Conservation (phyloP, 2,329 filamentous ascomycete species). For the Xylariaceae sp. region DNA sequence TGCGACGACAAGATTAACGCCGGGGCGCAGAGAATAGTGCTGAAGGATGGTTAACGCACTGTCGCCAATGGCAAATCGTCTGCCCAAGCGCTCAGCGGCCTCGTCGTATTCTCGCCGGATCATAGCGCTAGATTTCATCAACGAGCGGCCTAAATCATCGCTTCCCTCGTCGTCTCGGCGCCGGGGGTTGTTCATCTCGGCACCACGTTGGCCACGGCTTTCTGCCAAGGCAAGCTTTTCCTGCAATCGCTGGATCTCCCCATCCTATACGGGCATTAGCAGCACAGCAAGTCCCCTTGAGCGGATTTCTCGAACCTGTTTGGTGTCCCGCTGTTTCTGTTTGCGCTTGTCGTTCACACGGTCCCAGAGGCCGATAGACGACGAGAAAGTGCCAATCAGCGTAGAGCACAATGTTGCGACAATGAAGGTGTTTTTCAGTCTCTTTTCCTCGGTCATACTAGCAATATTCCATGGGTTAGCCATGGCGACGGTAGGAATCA, state of each 20-base stretch:
- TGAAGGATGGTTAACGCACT: no score
- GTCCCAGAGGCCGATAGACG: no score
- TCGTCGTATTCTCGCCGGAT: slow-evolving; percentile 34
- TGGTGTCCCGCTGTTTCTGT: no score
- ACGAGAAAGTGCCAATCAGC: no score
- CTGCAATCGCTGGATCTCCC: slow-evolving; percentile 12
- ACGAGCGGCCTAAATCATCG: slow-evolving; percentile 27
- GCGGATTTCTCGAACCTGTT: slow-evolving; percentile 21
- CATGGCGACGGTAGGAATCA: no score
- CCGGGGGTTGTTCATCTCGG: background rate
- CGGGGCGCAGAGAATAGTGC: no score
- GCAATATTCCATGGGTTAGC: no score
- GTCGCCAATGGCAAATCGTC: slow-evolving; percentile 34
- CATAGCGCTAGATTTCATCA: slow-evolving; percentile 29
- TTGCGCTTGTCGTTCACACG: no score
- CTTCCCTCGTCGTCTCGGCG: slow-evolving; percentile 15
- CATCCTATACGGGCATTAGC: slow-evolving; percentile 17
- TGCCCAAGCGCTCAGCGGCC: slow-evolving; percentile 29
- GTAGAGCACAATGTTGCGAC: no score
- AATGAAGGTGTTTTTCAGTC: no score
- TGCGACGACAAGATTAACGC: no score
- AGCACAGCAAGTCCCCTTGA: background rate
- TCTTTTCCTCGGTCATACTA: no score
- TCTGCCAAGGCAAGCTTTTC: slow-evolving; percentile 16
- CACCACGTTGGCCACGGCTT: slow-evolving; percentile 1